These are phyloP conservation scores for Talaromyces sp. DNA, from an alignment of 2,329 filamentous ascomycete species.

Conservation along the genomic window DNA sequence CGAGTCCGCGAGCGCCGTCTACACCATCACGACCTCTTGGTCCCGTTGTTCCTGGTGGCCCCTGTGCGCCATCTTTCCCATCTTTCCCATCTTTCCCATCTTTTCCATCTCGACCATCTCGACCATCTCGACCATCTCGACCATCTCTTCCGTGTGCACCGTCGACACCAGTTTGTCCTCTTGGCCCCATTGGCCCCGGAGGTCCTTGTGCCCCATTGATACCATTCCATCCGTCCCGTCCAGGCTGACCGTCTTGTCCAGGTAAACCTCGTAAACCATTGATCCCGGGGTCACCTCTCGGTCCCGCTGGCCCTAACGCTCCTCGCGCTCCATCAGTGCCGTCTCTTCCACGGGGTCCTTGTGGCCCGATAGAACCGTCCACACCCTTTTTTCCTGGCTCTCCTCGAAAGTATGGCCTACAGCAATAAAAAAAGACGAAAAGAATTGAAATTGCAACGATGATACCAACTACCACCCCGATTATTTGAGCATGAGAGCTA, in stretches of 20 bases:
- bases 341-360: neutral
- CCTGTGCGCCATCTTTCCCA: neutral
- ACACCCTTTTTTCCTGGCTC: neutral
- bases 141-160: neutral
- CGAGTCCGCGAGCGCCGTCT: neutral
- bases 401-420: neutral
- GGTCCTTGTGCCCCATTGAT: neutral
- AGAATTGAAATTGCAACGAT: neutral
- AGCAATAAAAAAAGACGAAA: neutral
- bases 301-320: neutral
- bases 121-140: too few species aligned
- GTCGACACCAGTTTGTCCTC: neutral
- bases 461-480: constrained; percentile 7
- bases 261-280: neutral
- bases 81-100: neutral
- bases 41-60: neutral
- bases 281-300: neutral
- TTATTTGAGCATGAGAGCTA: constrained; percentile 1
- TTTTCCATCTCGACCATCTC: too few species aligned
- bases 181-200: neutral
- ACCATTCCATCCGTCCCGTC: neutral
- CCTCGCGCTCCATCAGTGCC: neutral
- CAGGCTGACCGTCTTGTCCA: neutral
- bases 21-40: neutral
- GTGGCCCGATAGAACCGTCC: neutral